phyloP scores from a whole-genome alignment of 768 basidiomycete genomes.

The Trichaptum fuscoviolaceum region DNA sequence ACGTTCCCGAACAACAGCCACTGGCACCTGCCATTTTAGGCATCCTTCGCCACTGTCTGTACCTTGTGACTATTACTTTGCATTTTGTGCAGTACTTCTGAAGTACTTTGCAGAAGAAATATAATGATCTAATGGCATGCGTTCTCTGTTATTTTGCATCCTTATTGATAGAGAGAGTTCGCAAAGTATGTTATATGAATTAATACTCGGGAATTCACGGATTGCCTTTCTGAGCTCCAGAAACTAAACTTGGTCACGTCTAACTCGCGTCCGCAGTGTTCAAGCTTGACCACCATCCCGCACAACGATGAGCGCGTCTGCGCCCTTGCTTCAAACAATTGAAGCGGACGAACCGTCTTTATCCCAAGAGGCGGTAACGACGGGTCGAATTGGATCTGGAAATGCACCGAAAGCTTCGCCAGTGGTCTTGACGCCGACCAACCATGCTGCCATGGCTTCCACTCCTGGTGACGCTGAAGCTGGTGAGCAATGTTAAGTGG shows the following conservation, averaged over 20 bases:
- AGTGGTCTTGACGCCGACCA: constrained; percentile 56
- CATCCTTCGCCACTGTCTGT: not conserved
- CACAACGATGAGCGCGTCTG: constrained; percentile 47
- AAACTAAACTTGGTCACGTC: not conserved
- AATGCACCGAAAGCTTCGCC: constrained; percentile 29
- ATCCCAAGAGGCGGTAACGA: constrained; percentile 21
- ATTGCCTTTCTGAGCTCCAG: not conserved
- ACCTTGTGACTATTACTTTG: not conserved
- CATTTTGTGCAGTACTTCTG: not conserved
- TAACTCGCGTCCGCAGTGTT: not conserved
- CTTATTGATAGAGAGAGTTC: not conserved
- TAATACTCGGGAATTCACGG: not conserved
- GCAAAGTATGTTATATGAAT: not conserved
- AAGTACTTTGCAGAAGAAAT: not conserved
- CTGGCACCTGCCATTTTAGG: not conserved
- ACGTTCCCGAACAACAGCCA: not conserved
- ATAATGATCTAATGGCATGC: not conserved
- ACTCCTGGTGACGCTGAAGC: constrained; percentile 68
- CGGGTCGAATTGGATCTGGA: constrained; percentile 32
- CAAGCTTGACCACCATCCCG: constrained; percentile 1
- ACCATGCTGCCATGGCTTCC: constrained; percentile 43
- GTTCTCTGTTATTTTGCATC: not conserved
- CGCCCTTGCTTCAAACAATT: constrained; percentile 71
- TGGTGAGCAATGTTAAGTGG: constrained; percentile 37
- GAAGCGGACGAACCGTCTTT: constrained; percentile 70